Base-by-base conservation (phyloP, 768 basidiomycete genomes). In the Rhizopogon salebrosus region DNA sequence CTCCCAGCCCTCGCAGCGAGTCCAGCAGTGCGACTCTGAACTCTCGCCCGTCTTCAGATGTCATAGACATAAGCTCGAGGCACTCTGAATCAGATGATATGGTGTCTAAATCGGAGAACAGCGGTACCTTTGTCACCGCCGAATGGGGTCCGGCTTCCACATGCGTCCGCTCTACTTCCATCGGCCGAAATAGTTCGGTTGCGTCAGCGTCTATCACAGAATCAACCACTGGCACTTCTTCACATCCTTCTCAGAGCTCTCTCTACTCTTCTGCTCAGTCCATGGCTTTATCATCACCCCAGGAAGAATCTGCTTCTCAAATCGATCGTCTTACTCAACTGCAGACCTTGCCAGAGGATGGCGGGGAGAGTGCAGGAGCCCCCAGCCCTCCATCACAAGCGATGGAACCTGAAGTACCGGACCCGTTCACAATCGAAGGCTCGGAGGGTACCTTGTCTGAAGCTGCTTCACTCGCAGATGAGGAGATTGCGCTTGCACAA, bases 381-480 rank as follows among this genome's bases (percentile, higher is more conserved):
- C 27, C 49, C 57, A 37, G 18, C 22, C 31, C 60, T 39, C 40
- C 61, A 24, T n/a, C 54, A 23, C 53, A 46, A n/a, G 68, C 68
- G 26, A 62, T 73, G 39, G 79, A 79, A 61, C 73, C 75, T 38
- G 77, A 78, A 51, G 74, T 75, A 5, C 80, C 81, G 14, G 75
- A 87, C 64, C 82, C 82, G 1, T 85, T 84, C 70, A 70, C 85
- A 46, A 69, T 83, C 34, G 85, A 85, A 58, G 82, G 81, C 54
- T 74, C 78, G 35, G 73, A 75, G 39, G 71, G 70, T 4, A 61
- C 68, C 18, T 73, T 70, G n/a, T 75, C 72, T 23, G 75, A 41
- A 31, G 38, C 16, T 54, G 14, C 22, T 16, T 24, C 13, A n/a
- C 43, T 41, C 41, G 36, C 41, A 31, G 65, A 72, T 22, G 79